These are phyloP conservation scores for Pyrenophora seminiperda DNA, from an alignment of 2,329 filamentous ascomycete genomes.

Conservation along the genomic window DNA sequence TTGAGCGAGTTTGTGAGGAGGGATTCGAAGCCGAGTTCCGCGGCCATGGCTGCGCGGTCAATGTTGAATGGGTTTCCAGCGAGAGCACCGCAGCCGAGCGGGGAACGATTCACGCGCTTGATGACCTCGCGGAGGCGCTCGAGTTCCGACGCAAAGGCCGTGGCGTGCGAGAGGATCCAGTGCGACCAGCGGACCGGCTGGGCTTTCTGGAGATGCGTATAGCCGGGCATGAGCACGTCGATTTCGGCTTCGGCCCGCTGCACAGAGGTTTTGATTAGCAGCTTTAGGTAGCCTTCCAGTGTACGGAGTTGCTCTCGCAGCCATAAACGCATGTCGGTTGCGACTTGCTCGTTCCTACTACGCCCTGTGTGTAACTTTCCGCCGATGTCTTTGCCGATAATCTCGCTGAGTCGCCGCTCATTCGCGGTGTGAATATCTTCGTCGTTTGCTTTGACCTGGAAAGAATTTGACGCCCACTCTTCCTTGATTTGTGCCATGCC, in stretches of 20 bases:
- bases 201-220: conserved; percentile 85
- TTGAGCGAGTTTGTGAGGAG: conserved; percentile 78
- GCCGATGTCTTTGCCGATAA: conserved; percentile 82
- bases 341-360: conserved; percentile 88
- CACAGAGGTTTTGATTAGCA: conserved; percentile 71
- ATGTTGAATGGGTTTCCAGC: conserved; percentile 84
- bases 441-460: conserved; percentile 56
- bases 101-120: conserved; percentile 72
- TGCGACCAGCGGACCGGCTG: conserved; percentile 82
- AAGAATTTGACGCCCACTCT: conserved; percentile 55
- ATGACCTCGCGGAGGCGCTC: conserved; percentile 76
- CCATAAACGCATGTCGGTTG: conserved; percentile 90
- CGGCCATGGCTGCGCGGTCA: conserved; percentile 76
- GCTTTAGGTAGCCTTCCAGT: conserved; percentile 71
- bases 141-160: conserved; percentile 73
- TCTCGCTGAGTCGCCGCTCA: conserved; percentile 67
- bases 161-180: conserved; percentile 77
- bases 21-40: conserved; percentile 79
- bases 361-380: conserved; percentile 90
- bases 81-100: conserved; percentile 76
- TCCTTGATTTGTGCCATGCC: conserved; percentile 66
- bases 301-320: conserved; percentile 73
- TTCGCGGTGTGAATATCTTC: conserved; percentile 63
- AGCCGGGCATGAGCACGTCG: conserved; percentile 81
- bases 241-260: conserved; percentile 75